Percentiles rank a stretch among this genome's conserved stretches.
Conservation (phyloP, 2,329 filamentous ascomycete genomes). For the Clarireedia homoeocarpa region DNA sequence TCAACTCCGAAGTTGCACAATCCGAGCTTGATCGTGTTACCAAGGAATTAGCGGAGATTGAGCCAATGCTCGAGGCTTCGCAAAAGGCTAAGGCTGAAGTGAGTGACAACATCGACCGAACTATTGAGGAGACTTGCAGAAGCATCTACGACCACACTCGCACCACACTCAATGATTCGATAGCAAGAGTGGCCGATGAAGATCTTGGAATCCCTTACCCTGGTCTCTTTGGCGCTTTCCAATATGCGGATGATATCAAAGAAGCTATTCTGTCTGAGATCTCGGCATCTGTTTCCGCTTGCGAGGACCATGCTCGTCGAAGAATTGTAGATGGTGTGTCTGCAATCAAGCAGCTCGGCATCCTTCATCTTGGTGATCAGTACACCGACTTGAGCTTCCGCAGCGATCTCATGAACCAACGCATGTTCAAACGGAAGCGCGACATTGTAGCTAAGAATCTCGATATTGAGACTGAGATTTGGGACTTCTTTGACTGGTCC, state of each 20-base stretch:
- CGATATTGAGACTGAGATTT: constrained; percentile 78
- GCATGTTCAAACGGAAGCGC: constrained; percentile 68
- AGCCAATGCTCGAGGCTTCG: constrained; percentile 77
- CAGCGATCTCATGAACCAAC: constrained; percentile 62
- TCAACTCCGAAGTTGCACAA: constrained; percentile 82
- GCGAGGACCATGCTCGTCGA: constrained; percentile 77
- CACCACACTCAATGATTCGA: constrained; percentile 64
- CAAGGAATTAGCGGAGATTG: constrained; percentile 70
- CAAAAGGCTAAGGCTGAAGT: constrained; percentile 73
- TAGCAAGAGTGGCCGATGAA: constrained; percentile 65
- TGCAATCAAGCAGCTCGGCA: constrained; percentile 78
- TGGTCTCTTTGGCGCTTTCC: constrained; percentile 75
- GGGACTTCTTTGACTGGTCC: constrained; percentile 87
- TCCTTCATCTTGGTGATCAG: constrained; percentile 81
- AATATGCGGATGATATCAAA: constrained; percentile 90
- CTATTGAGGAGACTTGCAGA: constrained; percentile 77
- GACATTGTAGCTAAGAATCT: constrained; percentile 79
- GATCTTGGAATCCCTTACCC: constrained; percentile 81
- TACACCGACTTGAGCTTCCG: constrained; percentile 83
- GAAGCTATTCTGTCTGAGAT: constrained; percentile 87
- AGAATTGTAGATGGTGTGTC: constrained; percentile 76
- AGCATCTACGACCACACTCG: constrained; percentile 82
- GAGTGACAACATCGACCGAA: constrained; percentile 70
- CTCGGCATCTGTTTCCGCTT: constrained; percentile 65
- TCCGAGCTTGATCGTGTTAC: constrained; percentile 78